A percentile compares a stretch with the other conserved stretches of the same genome.
These are phyloP conservation scores for Fusarium bactridioides DNA, from an alignment of 2,329 filamentous ascomycete species.

Conservation along the genomic window DNA sequence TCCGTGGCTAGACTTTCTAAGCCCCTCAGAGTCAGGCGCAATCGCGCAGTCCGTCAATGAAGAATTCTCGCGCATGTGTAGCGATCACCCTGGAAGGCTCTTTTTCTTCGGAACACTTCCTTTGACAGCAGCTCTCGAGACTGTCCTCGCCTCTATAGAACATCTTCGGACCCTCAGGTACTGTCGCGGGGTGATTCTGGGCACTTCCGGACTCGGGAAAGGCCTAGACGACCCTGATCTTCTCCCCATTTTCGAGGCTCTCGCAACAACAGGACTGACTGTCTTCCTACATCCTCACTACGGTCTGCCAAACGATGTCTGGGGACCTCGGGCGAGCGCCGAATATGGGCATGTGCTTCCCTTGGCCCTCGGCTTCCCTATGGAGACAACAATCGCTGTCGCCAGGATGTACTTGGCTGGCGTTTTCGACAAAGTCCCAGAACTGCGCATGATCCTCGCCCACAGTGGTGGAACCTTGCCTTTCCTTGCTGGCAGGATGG, in stretches of 20 bases:
- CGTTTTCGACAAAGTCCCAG: conserved; percentile 79
- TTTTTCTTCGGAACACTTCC: conserved; percentile 88
- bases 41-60: conserved; percentile 76
- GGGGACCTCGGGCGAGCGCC: conserved; percentile 70
- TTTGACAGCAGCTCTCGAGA: conserved; percentile 70
- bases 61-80: conserved; percentile 79
- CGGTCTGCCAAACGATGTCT: conserved; percentile 81
- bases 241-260: conserved; percentile 73
- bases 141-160: conserved; percentile 70
- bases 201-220: conserved; percentile 80
- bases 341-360: conserved; percentile 90
- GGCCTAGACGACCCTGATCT: conserved; percentile 82
- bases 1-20: conserved; percentile 90
- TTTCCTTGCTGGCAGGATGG: conserved; percentile 86
- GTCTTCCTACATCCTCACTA: conserved; percentile 94
- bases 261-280: conserved; percentile 70
- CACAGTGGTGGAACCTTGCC: conserved; percentile 90
- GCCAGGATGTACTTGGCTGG: conserved; percentile 87
- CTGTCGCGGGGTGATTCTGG: conserved; percentile 87
- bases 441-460: conserved; percentile 78
- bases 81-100: conserved; percentile 69
- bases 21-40: conserved; percentile 64
- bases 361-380: conserved; percentile 84
- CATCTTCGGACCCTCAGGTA: conserved; percentile 68
- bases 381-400: conserved; percentile 92